A percentile compares a stretch with the other conserved stretches of the same genome.
These are phyloP conservation scores for Astragalus glycyphyllos DNA, from an alignment of 306 rosid species.

Conservation along the genomic window DNA sequence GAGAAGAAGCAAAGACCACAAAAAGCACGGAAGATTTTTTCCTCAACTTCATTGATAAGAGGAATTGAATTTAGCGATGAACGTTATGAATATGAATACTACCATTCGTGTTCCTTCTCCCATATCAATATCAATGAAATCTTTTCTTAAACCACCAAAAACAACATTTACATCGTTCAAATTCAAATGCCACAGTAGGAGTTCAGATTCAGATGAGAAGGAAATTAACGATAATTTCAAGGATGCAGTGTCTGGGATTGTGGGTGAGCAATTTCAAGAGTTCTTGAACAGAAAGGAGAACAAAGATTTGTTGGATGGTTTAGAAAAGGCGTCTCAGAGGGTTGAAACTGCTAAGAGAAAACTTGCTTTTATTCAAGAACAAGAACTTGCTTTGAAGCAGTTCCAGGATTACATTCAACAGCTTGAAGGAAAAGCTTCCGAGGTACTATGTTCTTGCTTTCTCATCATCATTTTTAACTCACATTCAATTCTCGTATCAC, in stretches of 20 bases:
- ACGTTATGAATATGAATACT: background rate
- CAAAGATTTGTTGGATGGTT: background rate
- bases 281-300: conserved; percentile 8
- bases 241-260: background rate
- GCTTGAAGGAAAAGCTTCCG: conserved; percentile 5
- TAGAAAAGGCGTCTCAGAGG: conserved; percentile 13
- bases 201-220: background rate
- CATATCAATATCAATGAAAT: no score
- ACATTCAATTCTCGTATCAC: background rate
- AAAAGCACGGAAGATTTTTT: no score
- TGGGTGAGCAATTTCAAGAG: background rate
- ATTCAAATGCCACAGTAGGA: background rate
- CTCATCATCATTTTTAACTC: background rate
- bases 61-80: background rate
- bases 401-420: conserved; percentile 14
- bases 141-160: no score
- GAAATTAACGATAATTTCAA: background rate
- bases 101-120: background rate
- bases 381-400: background rate
- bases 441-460: background rate
- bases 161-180: background rate
- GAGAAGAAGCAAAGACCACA: no score
- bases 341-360: conserved; percentile 6
- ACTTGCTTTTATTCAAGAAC: conserved; percentile 11
- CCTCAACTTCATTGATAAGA: background rate